Percentiles rank a stretch among this genome's conserved stretches.
These are phyloP conservation scores for Backusella luteola DNA, from an alignment of 192 early-diverging fungal genomes.

Conservation along the genomic window DNA sequence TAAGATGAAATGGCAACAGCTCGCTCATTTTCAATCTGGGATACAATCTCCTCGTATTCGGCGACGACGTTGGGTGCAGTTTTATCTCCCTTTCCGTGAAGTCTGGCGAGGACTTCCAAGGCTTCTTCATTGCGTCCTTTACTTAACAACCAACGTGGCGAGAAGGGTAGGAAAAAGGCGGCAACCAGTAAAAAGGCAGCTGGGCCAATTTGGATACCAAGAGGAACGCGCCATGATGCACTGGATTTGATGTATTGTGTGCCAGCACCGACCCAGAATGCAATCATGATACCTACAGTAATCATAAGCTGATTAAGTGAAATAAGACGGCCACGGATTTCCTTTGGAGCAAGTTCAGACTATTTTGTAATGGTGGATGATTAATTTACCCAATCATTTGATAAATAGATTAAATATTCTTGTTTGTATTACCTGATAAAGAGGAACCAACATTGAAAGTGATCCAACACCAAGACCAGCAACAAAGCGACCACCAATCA, in stretches of 20 bases:
- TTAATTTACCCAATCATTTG: neutral
- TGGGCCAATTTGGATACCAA: constrained; percentile 81
- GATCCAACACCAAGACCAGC: constrained; percentile 56
- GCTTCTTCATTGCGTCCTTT: constrained; percentile 70
- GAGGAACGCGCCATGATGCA: constrained; percentile 79
- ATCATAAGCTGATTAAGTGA: constrained; percentile 90
- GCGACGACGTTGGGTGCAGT: constrained; percentile 51
- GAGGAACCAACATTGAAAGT: constrained; percentile 29
- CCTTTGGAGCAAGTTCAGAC: constrained; percentile 79
- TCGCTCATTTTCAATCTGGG: constrained; percentile 59
- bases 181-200: constrained; percentile 65
- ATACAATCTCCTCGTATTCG: constrained; percentile 74
- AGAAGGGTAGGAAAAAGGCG: constrained; percentile 78
- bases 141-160: constrained; percentile 82
- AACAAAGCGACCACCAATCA: constrained; percentile 75
- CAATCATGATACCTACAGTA: constrained; percentile 76
- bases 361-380: neutral
- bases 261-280: constrained; percentile 44
- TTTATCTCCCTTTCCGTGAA: constrained; percentile 62
- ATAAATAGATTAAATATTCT: neutral
- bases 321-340: constrained; percentile 82
- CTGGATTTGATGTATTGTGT: constrained; percentile 38
- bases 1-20: constrained; percentile 61
- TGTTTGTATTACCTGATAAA: constrained; percentile 20
- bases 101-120: constrained; percentile 58